Evolutionary conservation across 2,329 filamentous ascomycete species (phyloP).

Genomic region (Gnomoniopsis sp.): DNA sequence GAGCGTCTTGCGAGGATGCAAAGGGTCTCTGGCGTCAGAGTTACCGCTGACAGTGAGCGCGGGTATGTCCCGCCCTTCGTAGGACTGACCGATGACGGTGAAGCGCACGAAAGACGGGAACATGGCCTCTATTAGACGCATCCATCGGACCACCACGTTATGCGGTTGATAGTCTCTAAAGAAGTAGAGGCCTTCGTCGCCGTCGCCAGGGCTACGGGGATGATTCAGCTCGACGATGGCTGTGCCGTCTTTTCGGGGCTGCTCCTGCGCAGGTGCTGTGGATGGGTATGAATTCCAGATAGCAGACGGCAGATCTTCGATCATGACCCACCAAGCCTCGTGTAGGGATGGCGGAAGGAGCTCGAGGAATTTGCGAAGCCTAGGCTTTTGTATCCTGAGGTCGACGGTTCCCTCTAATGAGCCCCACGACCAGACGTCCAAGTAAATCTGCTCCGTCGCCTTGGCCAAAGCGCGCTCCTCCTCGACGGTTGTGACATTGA

Average conservation of each 20-base stretch:
- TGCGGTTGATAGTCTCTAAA: constrained; percentile 90
- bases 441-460: constrained; percentile 69
- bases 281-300: constrained; percentile 74
- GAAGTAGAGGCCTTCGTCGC: constrained; percentile 55
- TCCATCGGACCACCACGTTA: constrained; percentile 74
- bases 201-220: constrained; percentile 21
- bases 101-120: constrained; percentile 77
- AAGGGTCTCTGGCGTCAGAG: constrained; percentile 38
- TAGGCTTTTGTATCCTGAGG: constrained; percentile 71
- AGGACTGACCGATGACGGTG: constrained; percentile 77
- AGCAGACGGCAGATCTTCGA: constrained; percentile 74
- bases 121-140: constrained; percentile 84
- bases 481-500: constrained; percentile 67
- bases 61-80: constrained; percentile 81
- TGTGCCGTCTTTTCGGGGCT: constrained; percentile 20
- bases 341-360: constrained; percentile 74
- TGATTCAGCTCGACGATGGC: constrained; percentile 29
- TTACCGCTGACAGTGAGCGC: constrained; percentile 68
- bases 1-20: constrained; percentile 65
- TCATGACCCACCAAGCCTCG: constrained; percentile 68
- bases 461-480: constrained; percentile 71
- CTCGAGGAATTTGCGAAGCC: constrained; percentile 73
- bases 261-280: constrained; percentile 21
- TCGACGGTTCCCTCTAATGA: constrained; percentile 70
- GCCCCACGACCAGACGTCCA: constrained; percentile 73